phyloP scores from a whole-genome alignment of 805 yeast species.

The Wilhelminamyces savonicus region DNA sequence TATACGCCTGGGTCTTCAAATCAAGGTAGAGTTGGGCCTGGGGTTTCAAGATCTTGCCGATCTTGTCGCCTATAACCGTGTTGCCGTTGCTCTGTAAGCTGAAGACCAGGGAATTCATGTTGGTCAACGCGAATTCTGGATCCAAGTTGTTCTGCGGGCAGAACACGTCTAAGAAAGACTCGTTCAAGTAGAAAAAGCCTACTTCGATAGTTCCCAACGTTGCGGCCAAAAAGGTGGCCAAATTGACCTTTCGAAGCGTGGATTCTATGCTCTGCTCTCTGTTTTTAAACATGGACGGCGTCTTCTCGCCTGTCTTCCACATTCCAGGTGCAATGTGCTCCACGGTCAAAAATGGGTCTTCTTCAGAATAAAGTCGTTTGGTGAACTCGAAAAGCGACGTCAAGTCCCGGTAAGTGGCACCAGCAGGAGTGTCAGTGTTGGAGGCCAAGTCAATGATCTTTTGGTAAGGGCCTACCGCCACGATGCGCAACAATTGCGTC shows the following conservation, averaged over 20 bases:
- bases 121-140: slow-evolving; percentile 38
- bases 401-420: slow-evolving; percentile 60
- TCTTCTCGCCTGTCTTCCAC: slow-evolving; percentile 57
- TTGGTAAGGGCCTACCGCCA: slow-evolving; percentile 71
- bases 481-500: slow-evolving; percentile 67
- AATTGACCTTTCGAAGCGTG: slow-evolving; percentile 75
- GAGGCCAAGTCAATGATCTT: slow-evolving; percentile 67
- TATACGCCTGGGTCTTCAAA: slow-evolving; percentile 91
- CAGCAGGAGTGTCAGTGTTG: slow-evolving; percentile 56
- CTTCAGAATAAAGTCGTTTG: slow-evolving; percentile 60
- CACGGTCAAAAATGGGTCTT: slow-evolving; percentile 66
- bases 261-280: slow-evolving; percentile 57
- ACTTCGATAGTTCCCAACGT: slow-evolving; percentile 78
- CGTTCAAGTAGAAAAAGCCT: slow-evolving; percentile 83
- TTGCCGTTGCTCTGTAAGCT: slow-evolving; percentile 28
- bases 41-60: slow-evolving; percentile 63
- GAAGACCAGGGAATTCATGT: slow-evolving; percentile 24
- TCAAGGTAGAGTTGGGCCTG: slow-evolving; percentile 80
- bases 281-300: slow-evolving; percentile 52
- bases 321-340: slow-evolving; percentile 66
- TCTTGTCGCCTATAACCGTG: slow-evolving; percentile 31
- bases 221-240: slow-evolving; percentile 85
- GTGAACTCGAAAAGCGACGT: slow-evolving; percentile 76
- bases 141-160: slow-evolving; percentile 65
- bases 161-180: slow-evolving; percentile 78